These are phyloP conservation scores for Bertia moriformis DNA, from an alignment of 2,329 filamentous ascomycete species.

Conservation along the genomic window DNA sequence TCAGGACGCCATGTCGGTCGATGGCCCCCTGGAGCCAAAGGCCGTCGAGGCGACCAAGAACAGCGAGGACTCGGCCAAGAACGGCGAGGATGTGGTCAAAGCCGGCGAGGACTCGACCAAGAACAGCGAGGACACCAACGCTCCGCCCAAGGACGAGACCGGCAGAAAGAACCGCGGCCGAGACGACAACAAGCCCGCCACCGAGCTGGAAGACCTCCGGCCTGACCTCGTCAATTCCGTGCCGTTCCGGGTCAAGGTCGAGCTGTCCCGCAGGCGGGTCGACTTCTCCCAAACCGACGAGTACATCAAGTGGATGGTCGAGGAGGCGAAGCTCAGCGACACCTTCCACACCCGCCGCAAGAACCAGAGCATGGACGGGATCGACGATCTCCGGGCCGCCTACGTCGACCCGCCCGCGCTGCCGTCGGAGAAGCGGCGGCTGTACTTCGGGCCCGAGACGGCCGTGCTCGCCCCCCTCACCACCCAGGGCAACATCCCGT, in stretches of 20 bases:
- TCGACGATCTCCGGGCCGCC: conserved; percentile 60
- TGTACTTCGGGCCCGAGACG: conserved; percentile 91
- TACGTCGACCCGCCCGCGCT: conserved; percentile 78
- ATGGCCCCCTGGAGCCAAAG: too few relatives aligned
- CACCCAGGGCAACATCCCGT: conserved; percentile 91
- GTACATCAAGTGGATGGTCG: conserved; percentile 66
- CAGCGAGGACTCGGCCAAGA: neutral
- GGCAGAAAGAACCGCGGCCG: conserved; percentile 29
- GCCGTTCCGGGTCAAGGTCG: conserved; percentile 53
- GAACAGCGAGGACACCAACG: conserved; percentile 9
- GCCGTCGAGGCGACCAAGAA: too few relatives aligned
- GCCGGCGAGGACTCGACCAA: neutral
- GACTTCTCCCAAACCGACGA: conserved; percentile 60
- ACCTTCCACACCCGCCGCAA: conserved; percentile 29
- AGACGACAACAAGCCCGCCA: conserved; percentile 9
- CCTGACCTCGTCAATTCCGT: conserved; percentile 66
- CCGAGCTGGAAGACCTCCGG: conserved; percentile 19
- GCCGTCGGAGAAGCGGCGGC: conserved; percentile 79
- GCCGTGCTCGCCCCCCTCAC: conserved; percentile 87
- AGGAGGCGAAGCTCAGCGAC: conserved; percentile 35
- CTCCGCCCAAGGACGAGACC: conserved; percentile 11
- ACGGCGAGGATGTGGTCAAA: conserved; percentile 2
- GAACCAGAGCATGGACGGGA: conserved; percentile 25
- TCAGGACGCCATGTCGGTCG: too few relatives aligned
- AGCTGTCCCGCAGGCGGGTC: conserved; percentile 58